phyloP scores from a whole-genome alignment of 805 yeast genomes.

The Brettanomyces bruxellensis region DNA sequence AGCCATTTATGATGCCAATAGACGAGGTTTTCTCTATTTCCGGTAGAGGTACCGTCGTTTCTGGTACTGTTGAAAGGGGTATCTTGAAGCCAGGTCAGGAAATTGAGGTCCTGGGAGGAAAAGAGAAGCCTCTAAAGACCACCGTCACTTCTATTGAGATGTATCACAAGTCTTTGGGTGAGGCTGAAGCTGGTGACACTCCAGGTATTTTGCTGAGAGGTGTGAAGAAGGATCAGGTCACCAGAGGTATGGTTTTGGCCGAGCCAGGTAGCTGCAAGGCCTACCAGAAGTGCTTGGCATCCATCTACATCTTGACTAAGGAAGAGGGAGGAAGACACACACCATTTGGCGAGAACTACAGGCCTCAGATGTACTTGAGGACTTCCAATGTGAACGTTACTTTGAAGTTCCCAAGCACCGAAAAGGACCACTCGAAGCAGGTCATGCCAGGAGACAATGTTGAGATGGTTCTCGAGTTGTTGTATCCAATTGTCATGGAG shows the following conservation, averaged over 20 bases:
- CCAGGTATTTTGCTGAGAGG: constrained; percentile 97
- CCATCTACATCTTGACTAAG: constrained; percentile 83
- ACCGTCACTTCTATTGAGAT: constrained; percentile 97
- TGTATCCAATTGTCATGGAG: constrained; percentile 89
- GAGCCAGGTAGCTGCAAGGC: constrained; percentile 89
- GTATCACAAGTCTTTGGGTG: constrained; percentile 98
- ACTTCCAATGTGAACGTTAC: constrained; percentile 92
- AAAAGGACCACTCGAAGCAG: constrained; percentile 78
- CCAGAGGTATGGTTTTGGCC: constrained; percentile 96
- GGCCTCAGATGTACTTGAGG: constrained; percentile 96
- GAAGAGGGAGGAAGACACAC: constrained; percentile 99
- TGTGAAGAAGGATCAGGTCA: constrained; percentile 92
- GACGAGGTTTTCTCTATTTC: constrained; percentile 97
- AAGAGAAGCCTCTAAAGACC: constrained; percentile 80
- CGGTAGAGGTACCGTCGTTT: constrained; percentile 99
- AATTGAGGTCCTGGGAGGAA: constrained; percentile 91
- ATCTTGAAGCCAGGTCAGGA: constrained; percentile 96
- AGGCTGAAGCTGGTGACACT: constrained; percentile 98
- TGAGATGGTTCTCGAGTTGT: constrained; percentile 88
- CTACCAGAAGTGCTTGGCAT: constrained; percentile 88
- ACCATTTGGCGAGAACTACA: constrained; percentile 93
- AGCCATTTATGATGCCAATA: constrained; percentile 93
- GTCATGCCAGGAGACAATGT: constrained; percentile 98
- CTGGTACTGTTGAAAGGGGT: constrained; percentile 99
- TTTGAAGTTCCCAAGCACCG: constrained; percentile 76